Percentiles rank a stretch among this genome's conserved stretches.
Evolutionary conservation across 2,329 filamentous ascomycete species (phyloP).

Genomic region (Phyllosticta capitalensis): DNA sequence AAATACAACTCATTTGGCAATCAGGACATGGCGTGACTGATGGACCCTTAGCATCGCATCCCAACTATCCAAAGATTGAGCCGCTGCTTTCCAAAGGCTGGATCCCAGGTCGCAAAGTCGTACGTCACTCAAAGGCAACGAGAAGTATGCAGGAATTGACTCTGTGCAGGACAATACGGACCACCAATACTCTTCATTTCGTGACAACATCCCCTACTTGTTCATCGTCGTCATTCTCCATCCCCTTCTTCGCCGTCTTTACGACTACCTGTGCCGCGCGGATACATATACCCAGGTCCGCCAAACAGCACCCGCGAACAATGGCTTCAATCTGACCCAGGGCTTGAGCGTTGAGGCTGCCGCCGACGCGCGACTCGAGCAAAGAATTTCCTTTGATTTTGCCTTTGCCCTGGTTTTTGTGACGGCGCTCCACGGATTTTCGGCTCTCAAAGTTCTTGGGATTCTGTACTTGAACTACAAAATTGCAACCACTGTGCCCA

Average conservation of each 20-base stretch:
- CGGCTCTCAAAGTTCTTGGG: slow-evolving; percentile 66
- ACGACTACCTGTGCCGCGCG: slow-evolving; percentile 47
- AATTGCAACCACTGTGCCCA: slow-evolving; percentile 63
- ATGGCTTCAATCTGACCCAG: slow-evolving; percentile 25
- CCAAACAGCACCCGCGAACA: slow-evolving; percentile 15
- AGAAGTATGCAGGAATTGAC: not conserved
- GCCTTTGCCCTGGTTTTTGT: slow-evolving; percentile 74
- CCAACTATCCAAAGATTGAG: slow-evolving; percentile 67
- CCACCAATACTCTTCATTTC: slow-evolving; percentile 75
- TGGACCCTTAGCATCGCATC: slow-evolving; percentile 58
- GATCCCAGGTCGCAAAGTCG: slow-evolving; percentile 85
- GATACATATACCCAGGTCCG: slow-evolving; percentile 36
- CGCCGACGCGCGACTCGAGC: slow-evolving; percentile 46
- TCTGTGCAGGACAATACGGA: slow-evolving; percentile 72
- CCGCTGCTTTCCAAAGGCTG: slow-evolving; percentile 68
- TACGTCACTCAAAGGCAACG: slow-evolving; percentile 30
- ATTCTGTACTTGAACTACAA: slow-evolving; percentile 78
- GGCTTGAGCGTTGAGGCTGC: slow-evolving; percentile 37
- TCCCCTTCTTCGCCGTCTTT: slow-evolving; percentile 64
- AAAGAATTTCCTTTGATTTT: slow-evolving; percentile 74
- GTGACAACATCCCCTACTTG: slow-evolving; percentile 77
- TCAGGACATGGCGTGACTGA: not conserved
- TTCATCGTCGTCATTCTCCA: slow-evolving; percentile 64
- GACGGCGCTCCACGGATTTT: slow-evolving; percentile 71
- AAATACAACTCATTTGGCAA: not conserved